Base-by-base conservation (phyloP, 441 rosid species). In the Biscutella laevigata region DNA sequence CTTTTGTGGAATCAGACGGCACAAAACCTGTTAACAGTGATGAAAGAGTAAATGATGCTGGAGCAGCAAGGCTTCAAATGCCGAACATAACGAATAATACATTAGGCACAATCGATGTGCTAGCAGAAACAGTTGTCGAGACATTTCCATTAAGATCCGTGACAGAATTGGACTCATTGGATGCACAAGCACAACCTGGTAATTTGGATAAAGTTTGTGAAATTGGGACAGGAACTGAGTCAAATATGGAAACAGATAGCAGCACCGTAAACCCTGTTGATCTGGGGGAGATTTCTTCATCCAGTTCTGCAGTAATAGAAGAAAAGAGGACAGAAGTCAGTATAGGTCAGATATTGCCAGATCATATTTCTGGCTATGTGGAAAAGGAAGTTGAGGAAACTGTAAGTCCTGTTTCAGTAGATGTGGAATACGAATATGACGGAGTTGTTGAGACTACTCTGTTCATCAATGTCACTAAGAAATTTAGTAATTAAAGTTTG, bases 51-150 rank as follows among this genome's bases (percentile, higher is more conserved):
- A 39, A 59, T 30, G 45, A 45, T 33, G 40, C 12, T 9, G 71
- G 29, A 52, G 44, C 48, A 53, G 43, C 65, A 13, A 29, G 54
- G 53, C 22, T 69, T 36, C 48, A 65, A 55, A 61, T 64, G 55
- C 49, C 50, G 48, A 69, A 72, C 59, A 32, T 73, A 70, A 51
- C 55, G 26, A 36, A 50, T 58, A 36, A 36, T 36, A 41, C 57
- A 38, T 37, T 53, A 39, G 47, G 33, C 34, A 13, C 77, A 46
- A 55, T 61, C 69, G 74, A 62, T 62, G 37, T 73, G 49, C 11
- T 67, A 42, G 73, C 62, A 48, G 81, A 69, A 61, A 68, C 72
- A 14, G 65, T 72, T 50, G 78, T 76, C 15, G 95, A 91, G 71
- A 76, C 80, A 16, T 85, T 81, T 66, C 95, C 94, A 7, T 12